These are phyloP conservation scores for Calonectria naviculata DNA, from an alignment of 2,329 filamentous ascomycete species.

Conservation along the genomic window DNA sequence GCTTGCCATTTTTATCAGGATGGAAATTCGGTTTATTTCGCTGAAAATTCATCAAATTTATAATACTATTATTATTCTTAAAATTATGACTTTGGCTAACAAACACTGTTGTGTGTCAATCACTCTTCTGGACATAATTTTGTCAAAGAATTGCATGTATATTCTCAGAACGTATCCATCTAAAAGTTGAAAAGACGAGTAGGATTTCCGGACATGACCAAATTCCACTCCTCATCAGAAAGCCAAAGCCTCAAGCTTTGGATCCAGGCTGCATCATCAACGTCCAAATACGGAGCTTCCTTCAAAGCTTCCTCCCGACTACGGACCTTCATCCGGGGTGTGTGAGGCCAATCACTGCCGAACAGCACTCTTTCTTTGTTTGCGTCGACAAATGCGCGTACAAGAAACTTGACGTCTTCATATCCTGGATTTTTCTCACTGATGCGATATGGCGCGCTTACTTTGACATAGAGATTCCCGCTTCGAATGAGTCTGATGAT, in stretches of 20 bases:
- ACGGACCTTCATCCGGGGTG: constrained; percentile 49
- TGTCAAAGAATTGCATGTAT: neutral
- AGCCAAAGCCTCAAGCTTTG: constrained; percentile 35
- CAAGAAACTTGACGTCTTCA: constrained; percentile 44
- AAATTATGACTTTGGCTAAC: too few relatives aligned
- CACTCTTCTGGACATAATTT: too few relatives aligned
- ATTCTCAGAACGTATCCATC: neutral
- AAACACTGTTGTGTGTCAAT: too few relatives aligned
- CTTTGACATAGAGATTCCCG: constrained; percentile 49
- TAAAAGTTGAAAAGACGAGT: constrained; percentile 14
- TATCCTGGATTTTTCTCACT: constrained; percentile 44
- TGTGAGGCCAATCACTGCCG: constrained; percentile 54
- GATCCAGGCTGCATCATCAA: constrained; percentile 39
- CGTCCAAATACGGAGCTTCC: constrained; percentile 40
- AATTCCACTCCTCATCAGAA: constrained; percentile 36
- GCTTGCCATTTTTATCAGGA: too few relatives aligned
- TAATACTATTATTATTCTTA: too few relatives aligned
- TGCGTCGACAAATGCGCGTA: constrained; percentile 44
- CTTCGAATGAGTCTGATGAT: constrained; percentile 41
- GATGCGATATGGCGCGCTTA: constrained; percentile 51
- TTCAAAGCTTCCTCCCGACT: constrained; percentile 45
- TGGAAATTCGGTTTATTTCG: too few relatives aligned
- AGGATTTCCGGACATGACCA: constrained; percentile 33
- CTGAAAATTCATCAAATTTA: too few relatives aligned
- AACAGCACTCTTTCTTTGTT: constrained; percentile 47